Evolutionary conservation across 2,329 filamentous ascomycete species (phyloP), one percentile per base, ranked within the genome.

Genomic region (Colletotrichum tropicicola): DNA sequence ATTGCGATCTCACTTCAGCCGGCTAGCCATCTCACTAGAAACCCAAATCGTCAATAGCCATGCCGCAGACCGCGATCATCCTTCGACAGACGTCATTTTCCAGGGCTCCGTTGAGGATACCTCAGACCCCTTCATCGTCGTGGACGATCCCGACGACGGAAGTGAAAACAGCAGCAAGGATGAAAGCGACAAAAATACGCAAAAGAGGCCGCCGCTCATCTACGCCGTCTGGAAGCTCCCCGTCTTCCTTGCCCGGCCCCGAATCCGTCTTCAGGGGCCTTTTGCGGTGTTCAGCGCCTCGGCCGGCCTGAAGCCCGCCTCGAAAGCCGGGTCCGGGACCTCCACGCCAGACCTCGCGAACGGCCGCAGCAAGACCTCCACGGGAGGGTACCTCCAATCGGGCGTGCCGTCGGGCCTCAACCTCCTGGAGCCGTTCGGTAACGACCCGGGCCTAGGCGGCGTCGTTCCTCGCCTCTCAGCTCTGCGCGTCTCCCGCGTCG

Each of bases 401-500:
- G 87, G 89, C 61, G 78, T 89, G 25, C 89, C 92, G 0, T 85
- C 89, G 6, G 89, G 91, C 2, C 82, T 92, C 67, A 96, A 95
- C 74, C 81, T 95, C n/a, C 85, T 96, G 13, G 90, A 92, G 72
- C 86, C 92, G 3, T 92, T 95, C 66, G 83, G 85, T 55, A 82
- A 82, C 66, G 92, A 94, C 72, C 86, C 89, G 21, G 85, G 84
- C 25, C 80, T 93, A 17, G 81, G 79, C 15, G 87, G 89, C 35
- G 79, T 88, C 25, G 83, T 84, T 69, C 91, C 92, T 48, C 86
- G 87, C 28, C 82, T 96, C 2, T 93, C 92, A 9, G 91, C 92
- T 5, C 82, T 91, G 65, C 85, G 92, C 49, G 91, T 95, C 32
- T 93, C 90, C 43, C 87, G 91, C 67, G 91, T 94, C 5, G 88